Evolutionary conservation across 306 rosid genomes (phyloP).

Genomic region (Lablab purpureus): DNA sequence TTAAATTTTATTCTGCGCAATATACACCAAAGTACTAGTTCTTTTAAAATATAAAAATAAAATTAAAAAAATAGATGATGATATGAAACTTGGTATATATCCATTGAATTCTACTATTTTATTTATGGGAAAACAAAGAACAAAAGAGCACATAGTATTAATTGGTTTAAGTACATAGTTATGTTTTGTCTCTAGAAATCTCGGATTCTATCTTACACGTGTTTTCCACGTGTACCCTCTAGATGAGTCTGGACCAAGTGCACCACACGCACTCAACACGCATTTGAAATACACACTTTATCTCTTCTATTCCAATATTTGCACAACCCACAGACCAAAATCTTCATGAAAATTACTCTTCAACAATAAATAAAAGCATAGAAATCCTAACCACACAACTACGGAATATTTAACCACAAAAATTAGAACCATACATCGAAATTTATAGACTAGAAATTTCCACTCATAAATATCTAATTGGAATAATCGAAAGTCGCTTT

Average conservation of each 20-base stretch:
- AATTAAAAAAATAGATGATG: not conserved
- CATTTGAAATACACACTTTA: not conserved
- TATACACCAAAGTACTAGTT: no score
- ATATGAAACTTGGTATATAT: not conserved
- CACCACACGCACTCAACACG: slow-evolving; percentile 4
- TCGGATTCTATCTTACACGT: not conserved
- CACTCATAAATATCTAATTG: not conserved
- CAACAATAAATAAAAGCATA: no score
- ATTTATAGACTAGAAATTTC: slow-evolving; percentile 31
- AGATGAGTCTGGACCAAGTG: not conserved
- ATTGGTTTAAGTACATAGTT: not conserved
- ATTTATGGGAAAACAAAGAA: not conserved
- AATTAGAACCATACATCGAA: not conserved
- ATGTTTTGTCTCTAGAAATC: not conserved
- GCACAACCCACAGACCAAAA: not conserved
- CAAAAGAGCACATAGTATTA: not conserved
- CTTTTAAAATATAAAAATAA: no score
- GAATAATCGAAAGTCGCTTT: slow-evolving; percentile 12
- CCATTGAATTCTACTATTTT: not conserved
- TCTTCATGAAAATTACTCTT: not conserved
- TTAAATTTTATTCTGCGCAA: no score
- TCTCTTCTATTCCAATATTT: not conserved
- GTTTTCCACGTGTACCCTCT: not conserved
- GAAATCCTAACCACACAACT: no score
- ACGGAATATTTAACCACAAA: not conserved